These are phyloP conservation scores for Hypsizygus ulmarius DNA, from an alignment of 1,284 basidiomycete genomes.

Conservation along the genomic window DNA sequence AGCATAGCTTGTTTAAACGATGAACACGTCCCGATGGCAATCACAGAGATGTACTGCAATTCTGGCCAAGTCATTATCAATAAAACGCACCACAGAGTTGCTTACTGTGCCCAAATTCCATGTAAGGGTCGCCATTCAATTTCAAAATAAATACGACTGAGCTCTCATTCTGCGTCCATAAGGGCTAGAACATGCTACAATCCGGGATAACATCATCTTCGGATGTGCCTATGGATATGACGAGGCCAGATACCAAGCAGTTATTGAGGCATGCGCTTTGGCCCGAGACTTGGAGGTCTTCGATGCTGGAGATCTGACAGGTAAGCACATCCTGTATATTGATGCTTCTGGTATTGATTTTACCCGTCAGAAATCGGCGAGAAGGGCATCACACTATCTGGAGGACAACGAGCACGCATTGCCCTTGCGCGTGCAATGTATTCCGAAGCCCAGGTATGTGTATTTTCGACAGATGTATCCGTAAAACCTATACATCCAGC, in stretches of 20 bases:
- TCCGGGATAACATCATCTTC: conserved; percentile 81
- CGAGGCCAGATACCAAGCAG: conserved; percentile 66
- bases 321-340: conserved; percentile 28
- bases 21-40: conserved; percentile 9
- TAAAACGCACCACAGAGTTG: conserved; percentile 60
- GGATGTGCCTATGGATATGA: conserved; percentile 66
- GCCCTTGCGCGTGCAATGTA: conserved; percentile 68
- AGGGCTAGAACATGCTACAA: conserved; percentile 76
- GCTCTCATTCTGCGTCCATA: not conserved
- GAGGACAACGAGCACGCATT: conserved; percentile 80
- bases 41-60: conserved; percentile 65
- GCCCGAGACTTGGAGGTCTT: conserved; percentile 70
- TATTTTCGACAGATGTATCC: not conserved
- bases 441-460: conserved; percentile 54
- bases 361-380: conserved; percentile 66
- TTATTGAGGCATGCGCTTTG: conserved; percentile 81
- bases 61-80: conserved; percentile 60
- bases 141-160: conserved; percentile 1
- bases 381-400: conserved; percentile 77
- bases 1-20: not conserved
- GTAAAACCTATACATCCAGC: conserved; percentile 15
- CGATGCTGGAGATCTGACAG: conserved; percentile 81
- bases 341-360: not conserved
- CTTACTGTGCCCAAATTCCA: conserved; percentile 67
- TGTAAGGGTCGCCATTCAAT: conserved; percentile 40